A percentile compares a stretch with the other conserved stretches of the same genome.
These are phyloP conservation scores for Eucalyptus regnans DNA, from an alignment of 345 rosid genomes.

Conservation along the genomic window DNA sequence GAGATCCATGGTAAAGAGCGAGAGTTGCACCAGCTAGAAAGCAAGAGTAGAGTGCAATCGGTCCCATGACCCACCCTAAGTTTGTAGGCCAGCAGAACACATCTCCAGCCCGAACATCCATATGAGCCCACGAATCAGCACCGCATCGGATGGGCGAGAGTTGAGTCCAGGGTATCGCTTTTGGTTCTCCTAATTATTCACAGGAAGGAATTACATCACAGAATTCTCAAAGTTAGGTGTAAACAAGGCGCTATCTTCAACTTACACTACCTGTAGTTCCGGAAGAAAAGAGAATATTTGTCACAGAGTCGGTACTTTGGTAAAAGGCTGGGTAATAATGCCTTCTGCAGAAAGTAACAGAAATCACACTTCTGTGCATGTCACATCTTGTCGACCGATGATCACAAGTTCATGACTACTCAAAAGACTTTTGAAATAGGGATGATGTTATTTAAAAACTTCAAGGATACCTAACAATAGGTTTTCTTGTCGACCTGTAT, in stretches of 20 bases:
- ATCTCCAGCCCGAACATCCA: conserved; percentile 41
- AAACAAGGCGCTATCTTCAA: background rate
- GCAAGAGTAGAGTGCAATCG: conserved; percentile 48
- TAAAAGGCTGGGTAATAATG: conserved; percentile 32
- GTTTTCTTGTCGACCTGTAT: background rate
- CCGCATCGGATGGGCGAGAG: conserved; percentile 60
- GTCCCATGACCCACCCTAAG: conserved; percentile 96
- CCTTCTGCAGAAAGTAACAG: conserved; percentile 16
- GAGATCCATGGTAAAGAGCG: conserved; percentile 87
- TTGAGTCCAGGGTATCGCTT: conserved; percentile 94
- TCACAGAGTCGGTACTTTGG: conserved; percentile 40
- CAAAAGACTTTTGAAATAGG: background rate
- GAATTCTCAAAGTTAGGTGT: background rate
- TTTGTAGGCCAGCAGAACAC: conserved; percentile 89
- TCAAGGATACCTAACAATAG: background rate
- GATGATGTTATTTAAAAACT: background rate
- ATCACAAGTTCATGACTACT: background rate
- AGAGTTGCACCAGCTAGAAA: conserved; percentile 73
- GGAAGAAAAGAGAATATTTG: conserved; percentile 85
- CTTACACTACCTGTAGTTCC: conserved; percentile 71
- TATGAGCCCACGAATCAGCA: conserved; percentile 59
- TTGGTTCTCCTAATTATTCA: conserved; percentile 63
- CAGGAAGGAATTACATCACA: background rate
- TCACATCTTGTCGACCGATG: background rate
- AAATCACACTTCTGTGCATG: background rate